A percentile compares a stretch with the other conserved stretches of the same genome.
Evolutionary conservation across 208 protist species (phyloP).

Genomic region (Strigomonas oncopelti): DNA sequence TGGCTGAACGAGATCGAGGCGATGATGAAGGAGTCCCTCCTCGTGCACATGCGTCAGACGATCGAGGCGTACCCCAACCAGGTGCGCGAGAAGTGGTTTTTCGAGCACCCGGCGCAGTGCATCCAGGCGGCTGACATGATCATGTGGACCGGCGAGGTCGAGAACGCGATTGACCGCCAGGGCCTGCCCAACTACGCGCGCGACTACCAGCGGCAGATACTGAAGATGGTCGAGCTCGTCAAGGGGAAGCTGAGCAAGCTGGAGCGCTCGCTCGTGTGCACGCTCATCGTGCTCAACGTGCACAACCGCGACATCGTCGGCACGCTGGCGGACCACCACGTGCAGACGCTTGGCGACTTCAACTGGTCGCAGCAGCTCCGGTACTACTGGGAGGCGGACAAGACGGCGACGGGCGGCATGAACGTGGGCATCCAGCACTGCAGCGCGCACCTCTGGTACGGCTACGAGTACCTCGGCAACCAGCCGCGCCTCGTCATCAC

Average conservation of each 20-base stretch:
- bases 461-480: constrained; percentile 97
- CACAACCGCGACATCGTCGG: constrained; percentile 95
- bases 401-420: constrained; percentile 35
- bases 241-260: constrained; percentile 82
- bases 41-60: constrained; percentile 83
- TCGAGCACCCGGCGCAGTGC: constrained; percentile 91
- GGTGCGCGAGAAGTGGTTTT: constrained; percentile 88
- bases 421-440: constrained; percentile 88
- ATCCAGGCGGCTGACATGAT: constrained; percentile 93
- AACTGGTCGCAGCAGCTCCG: constrained; percentile 92
- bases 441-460: constrained; percentile 89
- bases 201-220: constrained; percentile 83
- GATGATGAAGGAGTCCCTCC: constrained; percentile 90
- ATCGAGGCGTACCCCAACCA: constrained; percentile 65
- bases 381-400: constrained; percentile 92
- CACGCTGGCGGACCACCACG: constrained; percentile 52
- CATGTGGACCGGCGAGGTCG: constrained; percentile 90
- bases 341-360: constrained; percentile 79
- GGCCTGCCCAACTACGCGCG: constrained; percentile 65
- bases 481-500: constrained; percentile 95
- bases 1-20: constrained; percentile 93
- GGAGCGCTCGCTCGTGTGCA: constrained; percentile 90
- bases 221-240: constrained; percentile 89
- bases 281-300: constrained; percentile 95
- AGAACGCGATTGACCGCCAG: constrained; percentile 64